A percentile compares a stretch with the other conserved stretches of the same genome.
phyloP scores from a whole-genome alignment of 768 basidiomycete species.

The Amanita subjunquillea region DNA sequence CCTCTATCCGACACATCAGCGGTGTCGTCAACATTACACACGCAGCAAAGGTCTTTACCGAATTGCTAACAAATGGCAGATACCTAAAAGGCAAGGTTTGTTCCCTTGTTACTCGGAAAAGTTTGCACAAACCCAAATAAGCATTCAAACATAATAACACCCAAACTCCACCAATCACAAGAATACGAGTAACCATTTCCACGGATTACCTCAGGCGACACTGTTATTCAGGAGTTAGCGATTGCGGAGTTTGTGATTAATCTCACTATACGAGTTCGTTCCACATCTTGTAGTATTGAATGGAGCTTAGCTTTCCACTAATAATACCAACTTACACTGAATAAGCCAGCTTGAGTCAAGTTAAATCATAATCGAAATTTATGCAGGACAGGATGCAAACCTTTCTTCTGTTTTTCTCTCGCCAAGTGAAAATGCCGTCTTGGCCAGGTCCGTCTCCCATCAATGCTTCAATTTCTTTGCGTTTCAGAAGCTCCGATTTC shows the following conservation, averaged over 20 bases:
- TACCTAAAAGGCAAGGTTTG: slow-evolving; percentile 38
- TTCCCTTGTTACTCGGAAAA: slow-evolving; percentile 7
- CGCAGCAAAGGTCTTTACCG: slow-evolving; percentile 32
- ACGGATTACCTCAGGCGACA: slow-evolving; percentile 87
- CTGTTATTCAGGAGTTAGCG: slow-evolving; percentile 25
- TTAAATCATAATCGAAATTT: slow-evolving; percentile 12
- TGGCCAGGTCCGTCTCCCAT: slow-evolving; percentile 79
- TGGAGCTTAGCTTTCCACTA: slow-evolving; percentile 6
- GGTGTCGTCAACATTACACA: background rate
- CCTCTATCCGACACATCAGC: slow-evolving; percentile 35
- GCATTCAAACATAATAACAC: slow-evolving; percentile 95
- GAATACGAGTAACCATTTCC: slow-evolving; percentile 90
- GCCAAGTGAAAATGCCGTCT: slow-evolving; percentile 87
- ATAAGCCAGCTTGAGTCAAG: slow-evolving; percentile 58
- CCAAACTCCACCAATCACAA: slow-evolving; percentile 98
- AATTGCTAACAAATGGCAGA: slow-evolving; percentile 93
- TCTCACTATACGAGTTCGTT: slow-evolving; percentile 79
- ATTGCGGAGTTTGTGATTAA: slow-evolving; percentile 13
- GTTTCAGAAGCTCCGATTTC: slow-evolving; percentile 72
- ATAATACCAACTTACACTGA: slow-evolving; percentile 56
- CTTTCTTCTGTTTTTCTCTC: slow-evolving; percentile 89
- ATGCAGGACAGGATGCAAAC: slow-evolving; percentile 23
- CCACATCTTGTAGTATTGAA: slow-evolving; percentile 49
- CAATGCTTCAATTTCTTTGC: slow-evolving; percentile 70
- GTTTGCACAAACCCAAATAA: slow-evolving; percentile 65